Base-by-base conservation (phyloP, 768 basidiomycete species). In the Podaxis sp. region DNA sequence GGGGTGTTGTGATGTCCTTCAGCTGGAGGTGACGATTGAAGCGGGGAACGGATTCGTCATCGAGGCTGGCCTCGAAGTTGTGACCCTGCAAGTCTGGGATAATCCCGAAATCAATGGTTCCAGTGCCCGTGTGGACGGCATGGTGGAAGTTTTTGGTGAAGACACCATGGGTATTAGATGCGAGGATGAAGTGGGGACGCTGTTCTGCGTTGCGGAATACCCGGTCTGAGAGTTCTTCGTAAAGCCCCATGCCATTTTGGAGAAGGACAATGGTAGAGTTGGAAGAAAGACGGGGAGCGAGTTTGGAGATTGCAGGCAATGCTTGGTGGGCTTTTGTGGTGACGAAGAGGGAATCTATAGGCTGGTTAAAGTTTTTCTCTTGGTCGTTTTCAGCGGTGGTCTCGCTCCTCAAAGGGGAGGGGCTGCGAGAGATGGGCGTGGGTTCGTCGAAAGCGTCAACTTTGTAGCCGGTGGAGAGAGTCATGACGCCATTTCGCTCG, bases 201-300 rank as follows among this genome's bases (percentile, higher is more conserved):
- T 80, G 78, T 38, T 79, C 72, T 24, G 87, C 82, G 72, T 95
- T 89, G 19, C 82, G 87, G 73, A 95, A 99, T 48, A 94, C 68
- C 5, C 81, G 68, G 5, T 76, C 69, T 17, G 93, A 72, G 53
- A 97, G 80, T 64, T 85, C 77, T 67, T 99, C 96, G 73, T 94
- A 92, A 8, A 96, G 77, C 11, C 95, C 96, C 87, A 97, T 92
- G 26, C 96, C 96, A 71, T 96, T 96, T 70, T 96, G 93, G 58
- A 98, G 75, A n/a, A 99, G 83, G 2, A 96, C 92, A 66, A 99
- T 87, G 39, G 95, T 96, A 49, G 89, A 90, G 55, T 82, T 73
- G 0, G 81, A 71, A 3, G 82, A 79, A 19, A 98, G 75, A 17
- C 94, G 84, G 12, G 84, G 85, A 17, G 82, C 74, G 60, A 98